A percentile compares a stretch with the other conserved stretches of the same genome.
These are phyloP conservation scores for Hyaloperonospora arabidopsidis DNA, from an alignment of 352 stramenopile genomes.

Conservation along the genomic window DNA sequence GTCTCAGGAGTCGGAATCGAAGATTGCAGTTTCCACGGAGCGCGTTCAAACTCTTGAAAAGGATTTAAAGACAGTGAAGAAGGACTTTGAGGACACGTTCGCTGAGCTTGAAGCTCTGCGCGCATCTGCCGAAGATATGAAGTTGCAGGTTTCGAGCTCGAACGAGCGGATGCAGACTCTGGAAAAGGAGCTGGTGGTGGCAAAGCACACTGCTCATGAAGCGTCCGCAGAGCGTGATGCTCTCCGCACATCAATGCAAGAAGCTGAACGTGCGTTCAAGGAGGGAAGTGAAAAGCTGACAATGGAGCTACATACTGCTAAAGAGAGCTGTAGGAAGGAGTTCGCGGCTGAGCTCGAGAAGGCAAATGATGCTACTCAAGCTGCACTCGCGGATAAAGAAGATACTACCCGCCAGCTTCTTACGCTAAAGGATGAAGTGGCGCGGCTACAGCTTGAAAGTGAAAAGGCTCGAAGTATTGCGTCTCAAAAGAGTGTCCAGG, in stretches of 20 bases:
- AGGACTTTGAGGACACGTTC: constrained; percentile 7
- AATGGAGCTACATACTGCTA: constrained; percentile 21
- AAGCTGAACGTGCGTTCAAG: constrained; percentile 21
- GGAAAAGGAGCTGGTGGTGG: constrained; percentile 20
- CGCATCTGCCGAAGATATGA: constrained; percentile 13
- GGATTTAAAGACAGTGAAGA: constrained; percentile 22
- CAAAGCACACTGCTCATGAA: constrained; percentile 13
- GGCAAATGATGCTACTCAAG: constrained; percentile 21
- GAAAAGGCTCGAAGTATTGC: constrained; percentile 32
- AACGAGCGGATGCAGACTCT: constrained; percentile 23
- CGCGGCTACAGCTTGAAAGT: constrained; percentile 32
- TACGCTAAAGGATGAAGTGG: constrained; percentile 49
- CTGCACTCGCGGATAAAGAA: constrained; percentile 34
- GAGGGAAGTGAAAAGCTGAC: constrained; percentile 30
- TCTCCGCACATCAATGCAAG: constrained; percentile 13
- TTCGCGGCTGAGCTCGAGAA: constrained; percentile 28
- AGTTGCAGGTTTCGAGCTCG: constrained; percentile 8
- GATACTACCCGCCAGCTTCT: constrained; percentile 26
- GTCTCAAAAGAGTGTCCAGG: constrained; percentile 21
- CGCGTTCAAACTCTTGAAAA: constrained; percentile 28
- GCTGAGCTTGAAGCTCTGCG: constrained; percentile 17
- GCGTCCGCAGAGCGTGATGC: constrained; percentile 3
- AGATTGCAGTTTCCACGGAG: constrained; percentile 9
- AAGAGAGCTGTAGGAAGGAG: constrained; percentile 19
- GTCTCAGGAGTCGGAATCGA: constrained; percentile 16